Conservation (phyloP, 768 basidiomycete genomes). For the Leccinum ochraceum region DNA sequence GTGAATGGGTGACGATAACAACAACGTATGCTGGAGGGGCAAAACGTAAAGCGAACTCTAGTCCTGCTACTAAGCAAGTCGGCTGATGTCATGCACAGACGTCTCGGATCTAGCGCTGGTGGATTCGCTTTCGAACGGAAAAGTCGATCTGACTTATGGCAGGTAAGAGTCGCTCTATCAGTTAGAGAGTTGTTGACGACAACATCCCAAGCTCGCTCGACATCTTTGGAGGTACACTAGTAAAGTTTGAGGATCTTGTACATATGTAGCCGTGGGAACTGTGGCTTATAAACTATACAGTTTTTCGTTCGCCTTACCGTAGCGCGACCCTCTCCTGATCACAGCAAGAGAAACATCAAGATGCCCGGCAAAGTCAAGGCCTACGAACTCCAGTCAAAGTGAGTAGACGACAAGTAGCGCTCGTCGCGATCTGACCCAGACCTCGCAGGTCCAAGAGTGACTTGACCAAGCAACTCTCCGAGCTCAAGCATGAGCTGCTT, state of each 20-base stretch:
- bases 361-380: constrained; percentile 95
- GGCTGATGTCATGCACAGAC: constrained; percentile 46
- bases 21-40: constrained; percentile 98
- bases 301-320: constrained; percentile 25
- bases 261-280: constrained; percentile 34
- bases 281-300: constrained; percentile 49
- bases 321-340: constrained; percentile 36
- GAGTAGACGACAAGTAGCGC: constrained; percentile 32
- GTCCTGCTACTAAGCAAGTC: background rate
- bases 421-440: constrained; percentile 2
- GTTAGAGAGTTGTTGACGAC: background rate
- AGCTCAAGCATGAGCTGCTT: constrained; percentile 95
- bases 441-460: constrained; percentile 87
- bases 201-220: constrained; percentile 51
- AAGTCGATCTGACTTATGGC: constrained; percentile 50
- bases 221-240: constrained; percentile 68
- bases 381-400: constrained; percentile 96
- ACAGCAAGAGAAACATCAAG: constrained; percentile 39
- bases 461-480: constrained; percentile 89
- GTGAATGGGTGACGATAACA: constrained; percentile 88
- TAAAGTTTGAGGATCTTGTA: constrained; percentile 58
- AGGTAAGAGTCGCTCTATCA: constrained; percentile 30
- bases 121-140: constrained; percentile 74
- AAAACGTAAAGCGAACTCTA: constrained; percentile 52
- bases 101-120: constrained; percentile 82